Base-by-base conservation (phyloP, 169 alveolate species). In the Perkinsus marinus region DNA sequence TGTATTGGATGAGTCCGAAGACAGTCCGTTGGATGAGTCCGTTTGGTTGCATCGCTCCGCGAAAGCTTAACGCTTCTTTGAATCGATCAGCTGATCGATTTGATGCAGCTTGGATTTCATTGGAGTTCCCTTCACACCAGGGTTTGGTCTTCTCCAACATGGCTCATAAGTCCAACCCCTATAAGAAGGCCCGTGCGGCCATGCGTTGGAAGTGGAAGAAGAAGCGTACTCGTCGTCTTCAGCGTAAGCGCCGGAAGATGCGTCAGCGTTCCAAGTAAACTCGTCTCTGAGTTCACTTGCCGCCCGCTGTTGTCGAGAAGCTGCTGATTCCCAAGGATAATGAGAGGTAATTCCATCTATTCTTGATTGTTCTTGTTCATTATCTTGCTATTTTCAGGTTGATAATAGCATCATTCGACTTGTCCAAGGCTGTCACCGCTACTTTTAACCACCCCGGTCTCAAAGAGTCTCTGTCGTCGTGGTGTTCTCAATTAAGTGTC, bases 161-260 rank as follows among this genome's bases (percentile, higher is more conserved):
- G 91, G 91, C 68, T 26, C 91, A 90, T 47, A 90, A 90, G 46
- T 39, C 69, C 68, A 90, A 90, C 69, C 91, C 91, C 68, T 90
- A 90, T 47, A 90, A 90, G 91, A 90, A 90, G 57, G 91, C 91
- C 79, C 91, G 91, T 26, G 43, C 91, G 41, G 91, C 91, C 43
- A 39, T 90, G 69, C 91, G 91, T 47, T 90, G 91, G 91, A 90
- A 90, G 98, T 96, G 98, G 98, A 96, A 96, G 96, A 96, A 96
- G 96, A 96, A 96, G 97, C 95, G 98, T 94, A 96, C 98, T 37
- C 96, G 97, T 68, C 97, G 98, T 93, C 95, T 96, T 91, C 98
- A 96, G 93, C 94, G 97, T 68, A 96, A 96, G 94, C 95, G 98
- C 91, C 95, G 98, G 93, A 96, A 96, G 95, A 96, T 96, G 98